These are phyloP conservation scores for Poronia punctata DNA, from an alignment of 495 filamentous ascomycete genomes.

Conservation along the genomic window DNA sequence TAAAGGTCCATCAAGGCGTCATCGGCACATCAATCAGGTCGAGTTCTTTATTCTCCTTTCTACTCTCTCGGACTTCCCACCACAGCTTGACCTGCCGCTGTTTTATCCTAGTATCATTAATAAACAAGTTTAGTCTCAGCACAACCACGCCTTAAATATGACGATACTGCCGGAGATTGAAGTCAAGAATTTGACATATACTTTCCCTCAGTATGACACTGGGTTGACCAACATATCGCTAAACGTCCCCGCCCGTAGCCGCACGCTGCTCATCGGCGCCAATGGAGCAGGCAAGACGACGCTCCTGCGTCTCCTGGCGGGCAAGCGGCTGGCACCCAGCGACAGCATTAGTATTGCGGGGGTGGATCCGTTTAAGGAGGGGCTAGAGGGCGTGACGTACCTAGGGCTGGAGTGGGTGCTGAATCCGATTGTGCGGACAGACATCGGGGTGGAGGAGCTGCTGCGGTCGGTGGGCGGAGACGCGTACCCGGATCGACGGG, in stretches of 20 bases:
- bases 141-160: background rate
- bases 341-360: constrained; percentile 66
- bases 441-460: constrained; percentile 85
- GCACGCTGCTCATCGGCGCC: constrained; percentile 90
- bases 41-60: no score
- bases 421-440: constrained; percentile 91
- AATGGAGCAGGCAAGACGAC: constrained; percentile 98
- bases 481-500: constrained; percentile 67
- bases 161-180: constrained; percentile 40
- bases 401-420: constrained; percentile 97
- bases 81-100: background rate
- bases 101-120: no score
- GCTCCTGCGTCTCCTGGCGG: constrained; percentile 75
- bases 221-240: constrained; percentile 68
- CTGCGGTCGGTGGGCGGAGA: constrained; percentile 82
- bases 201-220: constrained; percentile 70
- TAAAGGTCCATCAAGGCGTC: no score
- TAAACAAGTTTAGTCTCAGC: no score
- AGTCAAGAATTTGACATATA: constrained; percentile 74
- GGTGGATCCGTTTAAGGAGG: constrained; percentile 83
- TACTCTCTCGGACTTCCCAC: no score
- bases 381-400: constrained; percentile 89
- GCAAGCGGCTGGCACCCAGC: constrained; percentile 81
- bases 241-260: constrained; percentile 69
- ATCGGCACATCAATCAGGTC: no score